Evolutionary conservation across 768 basidiomycete genomes (phyloP), one percentile per base, ranked within the genome.

Genomic region (Amanita rubescens): DNA sequence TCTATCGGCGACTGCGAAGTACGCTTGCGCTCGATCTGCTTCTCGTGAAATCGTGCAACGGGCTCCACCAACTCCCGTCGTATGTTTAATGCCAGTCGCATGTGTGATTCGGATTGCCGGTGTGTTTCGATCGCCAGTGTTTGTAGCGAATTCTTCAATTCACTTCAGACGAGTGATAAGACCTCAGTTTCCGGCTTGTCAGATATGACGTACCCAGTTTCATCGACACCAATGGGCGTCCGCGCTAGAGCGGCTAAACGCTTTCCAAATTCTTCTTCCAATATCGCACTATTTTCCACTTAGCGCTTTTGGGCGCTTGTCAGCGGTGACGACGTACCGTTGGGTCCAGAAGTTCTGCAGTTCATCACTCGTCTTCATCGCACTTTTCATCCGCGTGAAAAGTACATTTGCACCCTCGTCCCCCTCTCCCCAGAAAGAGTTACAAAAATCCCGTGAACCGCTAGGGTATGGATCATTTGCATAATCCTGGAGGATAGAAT

Each of bases 251-350:
- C 85, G 9, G 80, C 72, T 8, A 99, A 67, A 27, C 84, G 78
- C 63, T 86, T 85, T 2, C 94, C 88, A 64, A 96, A 97, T 38
- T 98, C 94, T 62, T 97, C 94, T 69, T 98, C 94, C 54, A 98
- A 94, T 15, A 77, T 58, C 84, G 68, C 95, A 95, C 39, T 42
- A 20, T 38, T 30, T 12, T 9, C 17, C 7, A 3, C 22, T 41
- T 2, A 19, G 22, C n/a, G 35, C 10, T 54, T 33, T 53, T 9
- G 35, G 39, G 38, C 3, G 48, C 20, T 15, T 11, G 19, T 19
- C 12, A n/a, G 15, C 2, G 12, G 11, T 11, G 22, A 10, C 32
- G 11, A 32, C 43, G 19, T 58, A 95, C 94, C 94, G 78, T 69
- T 98, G 94, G 62, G 88, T 92, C 90, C 93, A 96, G 63, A 90